Evolutionary conservation across 139 green algal genomes (phyloP), one percentile per base, ranked within the genome.

Genomic region (Eudorina sp.): DNA sequence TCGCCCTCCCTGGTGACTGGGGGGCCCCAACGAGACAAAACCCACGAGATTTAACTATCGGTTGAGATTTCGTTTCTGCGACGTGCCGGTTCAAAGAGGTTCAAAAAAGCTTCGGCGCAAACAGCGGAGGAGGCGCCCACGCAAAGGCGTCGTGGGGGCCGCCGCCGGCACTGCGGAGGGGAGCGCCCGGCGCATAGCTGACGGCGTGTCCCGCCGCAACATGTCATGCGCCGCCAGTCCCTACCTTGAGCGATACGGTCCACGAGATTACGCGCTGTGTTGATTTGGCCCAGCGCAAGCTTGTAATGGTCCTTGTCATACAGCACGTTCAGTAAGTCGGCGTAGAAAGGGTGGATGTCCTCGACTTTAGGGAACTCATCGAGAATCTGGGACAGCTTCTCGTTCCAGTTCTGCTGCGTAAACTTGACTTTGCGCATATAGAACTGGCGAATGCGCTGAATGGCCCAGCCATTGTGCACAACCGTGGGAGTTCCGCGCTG

Each of bases 231-330:
- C n/a, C n/a, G n/a, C n/a, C n/a, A n/a, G n/a, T n/a, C 16, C 70
- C 40, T 34, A 97, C 94, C 96, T 89, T 99, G 97, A 27, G 95
- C 91, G 3, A 99, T 91, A 82, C 94, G 96, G 92, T 99, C 97
- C 48, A 99, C 98, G 3, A 99, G 91, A 89, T 97, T 97, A 53
- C 96, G 92, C 9, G 97, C 97, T 31, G 94, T 97, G 92, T 98
- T 97, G 34, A 99, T 90, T 94, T 99, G 98, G 4, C 98, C 98
- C 51, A 99, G 94, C 45, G 98, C 98, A 55, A 99, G 95, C 93
- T 99, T 99, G 96, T 99, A 99, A 94, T 99, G 98, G 92, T 99
- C 98, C 92, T 98, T 98, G 91, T 99, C 98, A 87, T 99, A 99
- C 53, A 99, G 94, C 40, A 99, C 98, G 88, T 99, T 99, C 62